Conservation (phyloP, 139 green algal genomes). For the Chlorella vulgaris region DNA sequence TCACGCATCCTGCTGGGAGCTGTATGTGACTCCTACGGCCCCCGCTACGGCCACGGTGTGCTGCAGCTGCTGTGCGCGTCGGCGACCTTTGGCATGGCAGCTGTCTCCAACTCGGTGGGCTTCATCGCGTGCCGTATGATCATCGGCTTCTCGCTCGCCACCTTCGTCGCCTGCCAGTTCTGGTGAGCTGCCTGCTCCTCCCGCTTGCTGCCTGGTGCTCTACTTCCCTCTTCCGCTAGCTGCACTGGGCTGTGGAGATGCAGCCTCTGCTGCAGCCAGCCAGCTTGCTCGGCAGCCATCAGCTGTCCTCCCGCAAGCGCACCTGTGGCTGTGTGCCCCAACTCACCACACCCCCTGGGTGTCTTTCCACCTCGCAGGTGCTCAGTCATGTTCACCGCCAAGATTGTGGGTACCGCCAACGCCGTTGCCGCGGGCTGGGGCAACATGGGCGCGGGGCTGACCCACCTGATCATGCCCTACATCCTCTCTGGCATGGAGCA, state of each 20-base stretch:
- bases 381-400: slow-evolving; percentile 86
- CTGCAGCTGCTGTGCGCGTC: slow-evolving; percentile 42
- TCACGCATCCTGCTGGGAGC: slow-evolving; percentile 50
- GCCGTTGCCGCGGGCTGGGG: slow-evolving; percentile 86
- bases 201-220: too few species aligned
- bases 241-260: not conserved
- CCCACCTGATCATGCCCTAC: slow-evolving; percentile 93
- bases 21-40: slow-evolving; percentile 81
- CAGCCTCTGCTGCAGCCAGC: not conserved
- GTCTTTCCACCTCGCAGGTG: slow-evolving; percentile 59
- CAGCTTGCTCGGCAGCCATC: not conserved
- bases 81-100: slow-evolving; percentile 45
- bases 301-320: not conserved
- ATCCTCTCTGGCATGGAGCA: slow-evolving; percentile 66
- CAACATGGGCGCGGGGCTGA: slow-evolving; percentile 91
- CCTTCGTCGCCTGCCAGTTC: slow-evolving; percentile 93
- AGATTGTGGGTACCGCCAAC: slow-evolving; percentile 92
- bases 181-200: slow-evolving; percentile 56
- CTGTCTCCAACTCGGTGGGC: slow-evolving; percentile 55
- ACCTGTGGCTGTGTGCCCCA: not conserved
- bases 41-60: slow-evolving; percentile 65
- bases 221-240: not conserved
- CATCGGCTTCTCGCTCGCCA: slow-evolving; percentile 75
- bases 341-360: not conserved
- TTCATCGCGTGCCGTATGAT: slow-evolving; percentile 74